Evolutionary conservation across 805 yeast genomes (phyloP).

Genomic region (Candida argentea): DNA sequence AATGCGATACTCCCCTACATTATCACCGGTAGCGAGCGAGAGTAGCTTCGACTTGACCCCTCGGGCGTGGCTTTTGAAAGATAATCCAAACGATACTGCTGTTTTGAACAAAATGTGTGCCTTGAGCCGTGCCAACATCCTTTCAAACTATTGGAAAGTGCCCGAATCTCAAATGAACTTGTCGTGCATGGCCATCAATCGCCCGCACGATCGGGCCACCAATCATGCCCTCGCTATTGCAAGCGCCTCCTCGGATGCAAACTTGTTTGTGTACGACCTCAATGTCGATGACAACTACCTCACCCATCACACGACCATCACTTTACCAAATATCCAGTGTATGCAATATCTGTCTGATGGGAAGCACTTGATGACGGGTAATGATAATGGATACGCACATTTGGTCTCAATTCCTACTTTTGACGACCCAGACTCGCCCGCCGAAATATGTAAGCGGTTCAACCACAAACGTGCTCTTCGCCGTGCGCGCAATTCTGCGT

Average conservation of each 20-base stretch:
- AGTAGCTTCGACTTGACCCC: slow-evolving; percentile 4
- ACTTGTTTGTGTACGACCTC: slow-evolving; percentile 42
- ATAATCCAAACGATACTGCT: slow-evolving; percentile 17
- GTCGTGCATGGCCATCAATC: slow-evolving; percentile 33
- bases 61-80: not conserved
- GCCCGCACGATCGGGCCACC: slow-evolving; percentile 1
- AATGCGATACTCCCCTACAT: slow-evolving; percentile 14
- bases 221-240: slow-evolving; percentile 38
- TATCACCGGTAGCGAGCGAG: slow-evolving; percentile 15
- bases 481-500: slow-evolving; percentile 13
- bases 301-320: slow-evolving; percentile 50
- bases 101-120: slow-evolving; percentile 34
- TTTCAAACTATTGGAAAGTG: slow-evolving; percentile 36
- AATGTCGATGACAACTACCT: slow-evolving; percentile 29
- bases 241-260: slow-evolving; percentile 34
- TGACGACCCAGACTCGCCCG: slow-evolving; percentile 33
- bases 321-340: slow-evolving; percentile 44
- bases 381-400: slow-evolving; percentile 65
- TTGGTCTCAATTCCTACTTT: slow-evolving; percentile 55
- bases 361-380: slow-evolving; percentile 56
- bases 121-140: slow-evolving; percentile 28
- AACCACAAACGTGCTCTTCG: slow-evolving; percentile 63
- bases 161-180: slow-evolving; percentile 34
- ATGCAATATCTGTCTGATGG: slow-evolving; percentile 42
- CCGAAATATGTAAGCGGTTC: slow-evolving; percentile 69